phyloP scores from a whole-genome alignment of 805 yeast species.

The Myxozyma mucilagina region DNA sequence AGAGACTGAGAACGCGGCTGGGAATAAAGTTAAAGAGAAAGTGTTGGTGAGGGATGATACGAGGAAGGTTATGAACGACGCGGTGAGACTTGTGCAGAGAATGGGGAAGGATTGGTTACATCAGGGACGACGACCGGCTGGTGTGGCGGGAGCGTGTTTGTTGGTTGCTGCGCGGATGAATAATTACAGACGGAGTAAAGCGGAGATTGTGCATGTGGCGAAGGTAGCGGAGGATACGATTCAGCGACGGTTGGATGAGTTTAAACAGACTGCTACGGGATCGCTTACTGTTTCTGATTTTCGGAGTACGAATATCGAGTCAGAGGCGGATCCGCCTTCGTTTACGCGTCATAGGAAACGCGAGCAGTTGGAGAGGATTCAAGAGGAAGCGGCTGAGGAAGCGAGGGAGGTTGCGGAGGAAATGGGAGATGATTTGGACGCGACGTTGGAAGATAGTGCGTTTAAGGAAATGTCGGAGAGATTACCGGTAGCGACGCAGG shows the following conservation, averaged over 20 bases:
- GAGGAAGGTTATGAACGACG: conserved; percentile 80
- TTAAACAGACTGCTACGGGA: conserved; percentile 74
- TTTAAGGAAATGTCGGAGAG: conserved; percentile 32
- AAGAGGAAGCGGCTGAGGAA: conserved; percentile 23
- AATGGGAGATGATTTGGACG: conserved; percentile 36
- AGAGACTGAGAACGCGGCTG: neutral
- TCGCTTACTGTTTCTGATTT: conserved; percentile 70
- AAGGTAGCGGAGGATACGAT: conserved; percentile 93
- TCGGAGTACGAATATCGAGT: conserved; percentile 50
- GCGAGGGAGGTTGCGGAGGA: conserved; percentile 32
- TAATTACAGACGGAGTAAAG: conserved; percentile 84
- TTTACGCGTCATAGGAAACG: conserved; percentile 59
- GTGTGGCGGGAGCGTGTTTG: conserved; percentile 96
- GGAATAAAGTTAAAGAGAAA: neutral
- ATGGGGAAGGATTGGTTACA: conserved; percentile 96
- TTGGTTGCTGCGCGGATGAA: conserved; percentile 95
- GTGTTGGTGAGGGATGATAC: conserved; percentile 24
- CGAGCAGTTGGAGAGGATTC: conserved; percentile 39
- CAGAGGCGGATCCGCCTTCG: conserved; percentile 78
- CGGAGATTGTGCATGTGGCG: conserved; percentile 92
- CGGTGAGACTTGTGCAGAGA: conserved; percentile 78
- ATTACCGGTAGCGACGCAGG: neutral
- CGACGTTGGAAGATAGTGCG: conserved; percentile 33
- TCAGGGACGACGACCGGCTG: conserved; percentile 97
- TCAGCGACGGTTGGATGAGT: conserved; percentile 86